Evolutionary conservation across 129 eudicot species (phyloP), one percentile per base, ranked within the genome.

Genomic region (Artemisia argyi): DNA sequence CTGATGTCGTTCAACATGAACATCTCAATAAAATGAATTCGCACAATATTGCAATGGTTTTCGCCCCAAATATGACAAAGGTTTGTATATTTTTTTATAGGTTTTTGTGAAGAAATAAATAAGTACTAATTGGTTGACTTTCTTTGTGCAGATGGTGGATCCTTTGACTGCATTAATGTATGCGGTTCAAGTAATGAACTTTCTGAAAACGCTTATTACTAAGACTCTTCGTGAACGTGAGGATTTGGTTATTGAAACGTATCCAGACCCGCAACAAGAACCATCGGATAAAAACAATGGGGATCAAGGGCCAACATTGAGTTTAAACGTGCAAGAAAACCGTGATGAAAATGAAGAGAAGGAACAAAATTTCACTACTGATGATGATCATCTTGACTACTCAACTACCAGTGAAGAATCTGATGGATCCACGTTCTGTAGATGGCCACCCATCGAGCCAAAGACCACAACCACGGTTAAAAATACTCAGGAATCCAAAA

Each of bases 31-130:
- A 92, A 88, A 92, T 92, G 98, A 87, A 92, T 74, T 76, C 96
- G 12, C 96, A 76, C 78, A 92, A 92, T 72, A 85, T 92, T 18
- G 96, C 96, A 7, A 87, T 87, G 98, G 96, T 89, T 52, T 92
- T 92, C 73, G 98, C 98, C 48, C 98, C 98, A 8, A 92, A 92
- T 78, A 92, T 92, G 98, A 89, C 98, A 11, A 91, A 91, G 96
- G 97, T 91, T 18, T 24, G 78, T 75, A 26, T 32, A 6, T 9
- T 39, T 39, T 39, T 39, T 39, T 39, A 39, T 39, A 7, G 10
- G 46, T 39, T 39, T 39, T 7, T 8, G 12, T 12, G 2, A 63
- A 61, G 44, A 39, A 0, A 32, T 51, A 53, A 0, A 18, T 51
- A 1, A 14, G 24, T 15, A 75, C 14, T 12, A 64, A 35, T 65